Evolutionary conservation across 352 stramenopile genomes (phyloP).

Genomic region (Globisporangium nodosum): DNA sequence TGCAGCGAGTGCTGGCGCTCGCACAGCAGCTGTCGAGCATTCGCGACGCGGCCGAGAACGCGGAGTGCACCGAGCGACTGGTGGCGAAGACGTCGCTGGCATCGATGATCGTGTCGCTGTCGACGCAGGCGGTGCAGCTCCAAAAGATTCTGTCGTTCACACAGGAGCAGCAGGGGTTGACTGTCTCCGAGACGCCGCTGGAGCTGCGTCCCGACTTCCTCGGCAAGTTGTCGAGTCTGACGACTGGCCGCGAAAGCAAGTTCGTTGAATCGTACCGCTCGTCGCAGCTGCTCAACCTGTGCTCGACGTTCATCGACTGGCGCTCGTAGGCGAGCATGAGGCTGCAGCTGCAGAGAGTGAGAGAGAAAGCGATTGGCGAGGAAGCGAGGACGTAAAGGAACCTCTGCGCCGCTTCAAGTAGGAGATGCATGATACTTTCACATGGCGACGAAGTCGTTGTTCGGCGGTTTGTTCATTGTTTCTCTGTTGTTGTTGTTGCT

Average conservation of each 20-base stretch:
- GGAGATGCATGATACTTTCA: not conserved
- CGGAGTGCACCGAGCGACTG: slow-evolving; percentile 18
- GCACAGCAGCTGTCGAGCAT: slow-evolving; percentile 45
- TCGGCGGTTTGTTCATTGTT: not conserved
- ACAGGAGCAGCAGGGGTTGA: slow-evolving; percentile 28
- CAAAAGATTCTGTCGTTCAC: slow-evolving; percentile 44
- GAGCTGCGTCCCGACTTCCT: slow-evolving; percentile 52
- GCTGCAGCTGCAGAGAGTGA: not conserved
- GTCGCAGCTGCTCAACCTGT: slow-evolving; percentile 49
- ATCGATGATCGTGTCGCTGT: slow-evolving; percentile 57
- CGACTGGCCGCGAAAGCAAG: slow-evolving; percentile 33
- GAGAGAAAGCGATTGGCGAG: not conserved
- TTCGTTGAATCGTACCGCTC: slow-evolving; percentile 55
- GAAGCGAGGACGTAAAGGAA: not conserved
- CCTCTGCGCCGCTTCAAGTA: no score
- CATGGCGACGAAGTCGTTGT: not conserved
- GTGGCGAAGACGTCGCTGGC: slow-evolving; percentile 46
- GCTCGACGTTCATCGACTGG: slow-evolving; percentile 60
- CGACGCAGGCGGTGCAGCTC: slow-evolving; percentile 45
- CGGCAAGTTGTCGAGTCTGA: slow-evolving; percentile 27
- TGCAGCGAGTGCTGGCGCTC: slow-evolving; percentile 54
- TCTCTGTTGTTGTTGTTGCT: not conserved
- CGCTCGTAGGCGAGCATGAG: slow-evolving; percentile 23
- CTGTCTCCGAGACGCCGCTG: slow-evolving; percentile 21
- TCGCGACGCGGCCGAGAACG: slow-evolving; percentile 14